phyloP scores from a whole-genome alignment of 306 rosid genomes.

The Pyrus bretschneideri region DNA sequence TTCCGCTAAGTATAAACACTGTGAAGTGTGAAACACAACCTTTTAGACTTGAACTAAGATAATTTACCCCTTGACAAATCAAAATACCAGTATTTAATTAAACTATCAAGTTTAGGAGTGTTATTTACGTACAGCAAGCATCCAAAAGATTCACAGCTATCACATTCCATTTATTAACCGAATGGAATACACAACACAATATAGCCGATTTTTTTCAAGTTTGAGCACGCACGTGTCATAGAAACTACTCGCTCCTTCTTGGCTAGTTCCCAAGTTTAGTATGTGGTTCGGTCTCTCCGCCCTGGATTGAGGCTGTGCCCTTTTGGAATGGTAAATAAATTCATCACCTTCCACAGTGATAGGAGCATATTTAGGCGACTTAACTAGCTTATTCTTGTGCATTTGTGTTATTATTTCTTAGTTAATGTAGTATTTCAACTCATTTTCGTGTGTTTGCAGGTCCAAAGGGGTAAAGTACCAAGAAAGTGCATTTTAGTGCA shows the following conservation, averaged over 20 bases:
- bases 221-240: constrained; percentile 8
- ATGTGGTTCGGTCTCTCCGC: constrained; percentile 78
- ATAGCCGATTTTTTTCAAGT: constrained; percentile 2
- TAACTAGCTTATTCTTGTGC: too few species aligned
- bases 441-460: too few species aligned
- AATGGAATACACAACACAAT: neutral
- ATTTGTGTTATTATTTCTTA: too few species aligned
- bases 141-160: constrained; percentile 1
- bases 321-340: constrained; percentile 79
- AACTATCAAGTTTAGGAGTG: neutral
- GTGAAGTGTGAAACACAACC: too few species aligned
- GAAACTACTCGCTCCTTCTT: constrained; percentile 26
- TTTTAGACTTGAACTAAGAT: too few species aligned
- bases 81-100: too few species aligned
- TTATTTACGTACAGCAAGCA: neutral
- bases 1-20: too few species aligned
- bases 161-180: constrained; percentile 14
- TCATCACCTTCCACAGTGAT: constrained; percentile 69
- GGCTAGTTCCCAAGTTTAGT: constrained; percentile 78
- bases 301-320: constrained; percentile 90
- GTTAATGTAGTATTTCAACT: too few species aligned
- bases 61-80: too few species aligned
- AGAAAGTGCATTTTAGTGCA: too few species aligned
- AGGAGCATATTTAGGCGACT: too few species aligned
- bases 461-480: too few species aligned